Evolutionary conservation across 1,139 yeast genomes (phyloP), one percentile per base, ranked within the genome.

Genomic region (Yamadazyma dushanensis): DNA sequence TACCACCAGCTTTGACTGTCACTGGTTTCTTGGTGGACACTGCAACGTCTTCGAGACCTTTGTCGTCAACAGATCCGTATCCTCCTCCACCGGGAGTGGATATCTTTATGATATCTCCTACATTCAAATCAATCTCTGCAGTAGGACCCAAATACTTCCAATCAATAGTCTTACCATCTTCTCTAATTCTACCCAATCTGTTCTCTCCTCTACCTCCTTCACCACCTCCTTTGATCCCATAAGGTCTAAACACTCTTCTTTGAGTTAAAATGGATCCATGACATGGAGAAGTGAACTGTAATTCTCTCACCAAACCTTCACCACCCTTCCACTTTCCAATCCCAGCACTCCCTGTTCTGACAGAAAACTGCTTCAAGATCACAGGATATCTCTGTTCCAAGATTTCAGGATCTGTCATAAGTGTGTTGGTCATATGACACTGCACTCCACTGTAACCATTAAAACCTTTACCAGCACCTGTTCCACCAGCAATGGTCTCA

Each of bases 171-270:
- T 44, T 44, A 14, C 51, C 51, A 45, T 56, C 47, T 47, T 46
- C 31, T 52, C 55, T 38, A 16, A 50, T 49, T 40, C 63, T 55
- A 13, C 71, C 51, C 82, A 86, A 79, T 15, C 74, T 49, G 49
- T 83, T 83, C 36, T 67, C 59, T 4, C 92, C 92, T 32, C 76
- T 60, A 13, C 59, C 61, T 4, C 87, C 92, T 35, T 70, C 68
- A 7, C 59, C 64, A 16, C 57, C 57, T 11, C 58, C 58, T 13
- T 44, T 41, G 35, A 53, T 43, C 2, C 58, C 58, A 35, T 45
- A 51, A 7, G 58, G 58, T 21, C 44, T 36, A 29, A 43, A 43
- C 2, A 53, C 57, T 43, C 58, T 41, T 33, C 57, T 41, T 38
- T 53, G 57, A 10, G 56, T 50, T 20, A 49, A 46, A 15, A 50